These are phyloP conservation scores for Epichloe sibirici DNA, from an alignment of 2,329 filamentous ascomycete species.

Conservation along the genomic window DNA sequence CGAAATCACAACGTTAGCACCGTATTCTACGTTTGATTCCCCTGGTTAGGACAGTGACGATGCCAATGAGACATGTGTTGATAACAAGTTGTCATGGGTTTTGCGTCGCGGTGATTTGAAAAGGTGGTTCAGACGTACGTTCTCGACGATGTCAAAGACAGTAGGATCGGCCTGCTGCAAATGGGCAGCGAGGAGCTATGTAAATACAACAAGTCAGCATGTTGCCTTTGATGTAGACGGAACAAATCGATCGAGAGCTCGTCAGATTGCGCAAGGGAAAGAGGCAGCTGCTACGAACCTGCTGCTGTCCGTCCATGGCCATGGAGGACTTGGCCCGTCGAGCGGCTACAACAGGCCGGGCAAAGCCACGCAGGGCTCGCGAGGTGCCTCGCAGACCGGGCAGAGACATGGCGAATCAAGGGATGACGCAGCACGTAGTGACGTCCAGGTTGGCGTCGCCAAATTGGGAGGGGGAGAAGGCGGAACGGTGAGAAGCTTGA, in stretches of 20 bases:
- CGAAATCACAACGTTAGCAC: neutral
- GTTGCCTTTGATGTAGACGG: neutral
- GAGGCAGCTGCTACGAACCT: conserved; percentile 27
- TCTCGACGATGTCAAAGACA: conserved; percentile 82
- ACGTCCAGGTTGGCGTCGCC: neutral
- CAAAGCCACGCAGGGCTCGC: conserved; percentile 32
- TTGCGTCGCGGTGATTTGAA: neutral
- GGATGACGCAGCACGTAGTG: neutral
- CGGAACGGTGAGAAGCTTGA: neutral
- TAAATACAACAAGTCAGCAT: conserved; percentile 7
- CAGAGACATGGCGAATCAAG: conserved; percentile 30
- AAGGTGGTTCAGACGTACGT: conserved; percentile 39
- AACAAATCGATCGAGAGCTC: conserved; percentile 7
- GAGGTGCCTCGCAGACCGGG: conserved; percentile 35
- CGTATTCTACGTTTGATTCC: neutral
- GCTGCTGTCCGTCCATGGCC: conserved; percentile 44
- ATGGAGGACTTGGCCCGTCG: conserved; percentile 33
- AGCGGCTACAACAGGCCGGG: conserved; percentile 17
- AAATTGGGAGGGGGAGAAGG: neutral
- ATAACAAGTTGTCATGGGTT: neutral
- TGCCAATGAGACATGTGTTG: neutral
- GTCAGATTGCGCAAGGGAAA: neutral
- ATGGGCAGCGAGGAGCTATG: conserved; percentile 70
- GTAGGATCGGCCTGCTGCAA: conserved; percentile 76
- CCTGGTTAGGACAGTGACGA: neutral